Conservation (phyloP, 768 basidiomycete genomes). For the Lentinus tigrinus region DNA sequence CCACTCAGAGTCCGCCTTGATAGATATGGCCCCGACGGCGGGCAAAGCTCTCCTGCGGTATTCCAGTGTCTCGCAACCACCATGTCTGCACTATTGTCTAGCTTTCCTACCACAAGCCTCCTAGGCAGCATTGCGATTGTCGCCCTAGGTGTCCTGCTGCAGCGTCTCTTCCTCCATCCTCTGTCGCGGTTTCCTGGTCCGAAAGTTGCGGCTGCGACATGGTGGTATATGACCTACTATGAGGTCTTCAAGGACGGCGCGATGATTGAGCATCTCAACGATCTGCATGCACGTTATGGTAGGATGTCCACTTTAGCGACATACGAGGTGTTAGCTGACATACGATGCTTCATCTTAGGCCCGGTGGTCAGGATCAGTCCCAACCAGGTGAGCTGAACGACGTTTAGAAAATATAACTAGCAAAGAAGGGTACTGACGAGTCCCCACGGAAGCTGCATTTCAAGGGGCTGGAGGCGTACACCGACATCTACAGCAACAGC, state of each 20-base stretch:
- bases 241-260: conserved; percentile 17
- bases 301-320: background rate
- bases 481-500: conserved; percentile 32
- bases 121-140: background rate
- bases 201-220: conserved; percentile 15
- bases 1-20: too few species aligned
- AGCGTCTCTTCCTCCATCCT: conserved; percentile 14
- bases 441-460: conserved; percentile 38
- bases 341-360: conserved; percentile 24
- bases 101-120: too few species aligned
- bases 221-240: conserved; percentile 18
- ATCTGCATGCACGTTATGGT: conserved; percentile 40
- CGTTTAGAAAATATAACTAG: background rate
- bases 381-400: conserved; percentile 32
- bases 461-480: conserved; percentile 34
- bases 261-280: conserved; percentile 32
- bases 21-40: too few species aligned
- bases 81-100: too few species aligned
- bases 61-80: too few species aligned
- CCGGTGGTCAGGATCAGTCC: conserved; percentile 39
- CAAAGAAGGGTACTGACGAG: background rate
- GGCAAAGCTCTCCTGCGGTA: too few species aligned
- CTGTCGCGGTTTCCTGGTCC: conserved; percentile 23
- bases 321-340: too few species aligned
- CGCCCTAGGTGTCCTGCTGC: background rate